Base-by-base conservation (phyloP, 805 yeast genomes). In the Spathaspora arborariae region DNA sequence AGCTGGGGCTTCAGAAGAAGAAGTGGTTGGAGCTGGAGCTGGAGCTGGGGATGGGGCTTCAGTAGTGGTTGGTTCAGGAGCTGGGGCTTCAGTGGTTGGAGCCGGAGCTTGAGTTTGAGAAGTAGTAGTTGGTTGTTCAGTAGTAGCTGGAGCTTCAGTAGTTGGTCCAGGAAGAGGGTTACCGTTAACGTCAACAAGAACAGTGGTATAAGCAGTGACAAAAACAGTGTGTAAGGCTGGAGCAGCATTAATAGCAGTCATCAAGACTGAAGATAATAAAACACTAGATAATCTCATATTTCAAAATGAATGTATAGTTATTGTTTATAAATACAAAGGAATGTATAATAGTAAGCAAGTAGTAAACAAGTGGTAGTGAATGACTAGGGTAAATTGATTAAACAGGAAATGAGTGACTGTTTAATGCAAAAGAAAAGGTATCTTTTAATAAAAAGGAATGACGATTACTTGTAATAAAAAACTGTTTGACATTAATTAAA, bases 191-290 rank as follows among this genome's bases (percentile, higher is more conserved):
- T 47, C 52, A 5, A 49, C 54, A 20, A 53, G 19, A 11, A 61
- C 63, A 13, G 60, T 57, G 15, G 60, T 57, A 40, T 50, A 55
- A 22, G 54, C 43, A 33, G 68, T 65, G 6, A 60, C 58, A 21
- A 45, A 51, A 20, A 60, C 63, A 18, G 59, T 53, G 9, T 58
- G 54, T 30, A 61, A 41, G 27, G 51, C 65, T 16, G 70, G 70
- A 39, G 56, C 66, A 38, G 62, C 61, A 36, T 45, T 38, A 20
- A 50, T 42, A 22, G 57, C 45, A 21, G 55, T 47, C 20, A 59
- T 48, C 26, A 60, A 50, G 42, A 54, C 44, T 41, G 56, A 37
- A 26, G 56, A n/a, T 41, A 48, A 35, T 19, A 46, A 43, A 38
- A 54, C 41, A 19, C 48, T 26, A 16, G 49, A 36, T 19, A 50